A percentile compares a stretch with the other conserved stretches of the same genome.
Evolutionary conservation across 208 protist species (phyloP).

Genomic region (Angomonas ambiguus): DNA sequence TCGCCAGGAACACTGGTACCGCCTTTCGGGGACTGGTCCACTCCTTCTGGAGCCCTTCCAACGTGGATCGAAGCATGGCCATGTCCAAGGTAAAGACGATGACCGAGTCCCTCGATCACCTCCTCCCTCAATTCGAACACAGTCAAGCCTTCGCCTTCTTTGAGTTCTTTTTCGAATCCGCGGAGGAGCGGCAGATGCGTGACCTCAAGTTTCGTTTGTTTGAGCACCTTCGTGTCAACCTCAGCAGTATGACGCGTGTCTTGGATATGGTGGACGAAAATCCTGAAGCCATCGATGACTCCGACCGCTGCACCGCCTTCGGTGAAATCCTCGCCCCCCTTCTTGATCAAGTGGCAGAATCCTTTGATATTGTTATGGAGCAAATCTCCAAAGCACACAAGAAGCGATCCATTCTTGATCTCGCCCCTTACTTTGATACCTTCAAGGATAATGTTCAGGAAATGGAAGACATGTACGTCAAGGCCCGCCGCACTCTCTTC

Average conservation of each 20-base stretch:
- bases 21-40: conserved; percentile 66
- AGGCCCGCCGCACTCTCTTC: conserved; percentile 68
- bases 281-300: conserved; percentile 68
- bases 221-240: conserved; percentile 63
- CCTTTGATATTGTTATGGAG: conserved; percentile 64
- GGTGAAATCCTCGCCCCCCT: conserved; percentile 50
- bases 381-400: conserved; percentile 45
- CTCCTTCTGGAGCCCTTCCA: conserved; percentile 83
- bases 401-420: conserved; percentile 27
- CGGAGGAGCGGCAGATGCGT: conserved; percentile 59
- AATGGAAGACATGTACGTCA: conserved; percentile 59
- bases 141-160: conserved; percentile 69
- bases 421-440: conserved; percentile 33
- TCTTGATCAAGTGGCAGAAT: conserved; percentile 42
- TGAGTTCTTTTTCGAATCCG: conserved; percentile 78
- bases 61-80: conserved; percentile 80
- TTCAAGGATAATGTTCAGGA: conserved; percentile 42
- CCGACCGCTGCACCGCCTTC: conserved; percentile 62
- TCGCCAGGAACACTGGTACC: conserved; percentile 58
- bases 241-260: conserved; percentile 75
- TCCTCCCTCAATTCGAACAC: conserved; percentile 53
- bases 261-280: conserved; percentile 75
- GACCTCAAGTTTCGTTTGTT: conserved; percentile 58
- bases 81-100: conserved; percentile 79
- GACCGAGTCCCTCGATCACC: conserved; percentile 56